Conservation (phyloP, 176 grass and related monocot genomes). For the Zea mays region DNA sequence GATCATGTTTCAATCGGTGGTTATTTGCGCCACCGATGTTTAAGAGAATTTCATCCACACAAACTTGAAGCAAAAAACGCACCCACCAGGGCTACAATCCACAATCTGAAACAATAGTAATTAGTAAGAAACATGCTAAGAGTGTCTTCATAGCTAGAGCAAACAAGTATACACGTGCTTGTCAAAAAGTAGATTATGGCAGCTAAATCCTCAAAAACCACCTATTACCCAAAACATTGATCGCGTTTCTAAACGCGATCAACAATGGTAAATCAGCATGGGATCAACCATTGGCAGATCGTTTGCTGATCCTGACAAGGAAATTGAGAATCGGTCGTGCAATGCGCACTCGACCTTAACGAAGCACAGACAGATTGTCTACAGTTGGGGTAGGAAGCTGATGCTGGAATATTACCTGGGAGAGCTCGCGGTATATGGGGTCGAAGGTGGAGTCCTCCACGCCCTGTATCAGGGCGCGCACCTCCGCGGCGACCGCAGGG, state of each 20-base stretch:
- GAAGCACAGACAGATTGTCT: neutral
- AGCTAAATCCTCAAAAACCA: slow-evolving; percentile 2
- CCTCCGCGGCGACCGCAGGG: slow-evolving; percentile 55
- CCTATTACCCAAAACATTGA: slow-evolving; percentile 9
- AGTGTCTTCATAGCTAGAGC: neutral
- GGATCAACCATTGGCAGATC: slow-evolving; percentile 18
- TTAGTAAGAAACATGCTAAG: slow-evolving; percentile 29
- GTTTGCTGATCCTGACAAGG: slow-evolving; percentile 29
- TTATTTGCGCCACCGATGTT: slow-evolving; percentile 42
- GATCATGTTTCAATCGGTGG: slow-evolving; percentile 40
- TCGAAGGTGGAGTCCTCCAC: slow-evolving; percentile 57
- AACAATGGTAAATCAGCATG: neutral
- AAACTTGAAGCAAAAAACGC: slow-evolving; percentile 70
- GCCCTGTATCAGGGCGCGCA: slow-evolving; percentile 61
- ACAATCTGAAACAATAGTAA: slow-evolving; percentile 51
- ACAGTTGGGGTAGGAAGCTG: neutral
- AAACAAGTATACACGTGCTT: slow-evolving; percentile 5
- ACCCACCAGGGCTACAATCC: slow-evolving; percentile 68
- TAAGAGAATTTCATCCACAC: slow-evolving; percentile 65
- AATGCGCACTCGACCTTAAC: neutral
- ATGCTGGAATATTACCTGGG: slow-evolving; percentile 42
- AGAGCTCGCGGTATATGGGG: slow-evolving; percentile 47
- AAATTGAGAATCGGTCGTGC: slow-evolving; percentile 15
- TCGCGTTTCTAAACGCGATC: neutral
- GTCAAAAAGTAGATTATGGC: neutral